Evolutionary conservation across 2,329 filamentous ascomycete species (phyloP), one percentile per base, ranked within the genome.

Genomic region (Trichoderma asperellum): DNA sequence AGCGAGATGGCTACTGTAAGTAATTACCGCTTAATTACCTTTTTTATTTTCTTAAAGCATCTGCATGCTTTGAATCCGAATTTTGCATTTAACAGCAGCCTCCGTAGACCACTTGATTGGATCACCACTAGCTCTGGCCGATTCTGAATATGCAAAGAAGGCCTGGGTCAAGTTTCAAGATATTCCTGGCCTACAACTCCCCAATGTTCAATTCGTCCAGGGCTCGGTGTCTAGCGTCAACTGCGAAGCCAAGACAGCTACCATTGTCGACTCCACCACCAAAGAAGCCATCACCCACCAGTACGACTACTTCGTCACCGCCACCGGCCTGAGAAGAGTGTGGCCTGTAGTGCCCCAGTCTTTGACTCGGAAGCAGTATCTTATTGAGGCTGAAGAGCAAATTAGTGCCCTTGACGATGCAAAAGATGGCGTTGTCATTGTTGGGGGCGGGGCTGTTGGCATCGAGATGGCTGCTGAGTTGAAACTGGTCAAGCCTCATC

Each of bases 1-100:
- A 94, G 78, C 83, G 91, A n/a, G 92, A 94, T 82, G 92, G 92
- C n/a, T 94, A 89, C 77, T 94, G 91, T 94, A 82, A 74, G 89
- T 80, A 6, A 4, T 64, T 6, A 7, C 21, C 18, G 11, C 14
- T 18, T 8, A 1, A 43, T n/a, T 6, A 16, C 7, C 16, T 8
- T 3, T 3, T 52, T 18, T 18, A 5, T 49, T 18, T 2, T 35
- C 37, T 0, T 2, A 8, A 53, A 37, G 2, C 10, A 37, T 53
- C 47, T 63, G 49, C 11, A 37, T 12, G 21, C 2, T 16, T 11
- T 32, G 5, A 35, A 37, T 27, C 1, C 32, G 8, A n/a, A 57
- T 34, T 11, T 35, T 43, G 18, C 0, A n/a, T 37, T 24, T 56
- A 69, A 65, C 27, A 14, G 11, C 14, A 10, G 18, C 40, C 40